Evolutionary conservation across 208 protist genomes (phyloP).

Genomic region (Trypanosoma brucei): DNA sequence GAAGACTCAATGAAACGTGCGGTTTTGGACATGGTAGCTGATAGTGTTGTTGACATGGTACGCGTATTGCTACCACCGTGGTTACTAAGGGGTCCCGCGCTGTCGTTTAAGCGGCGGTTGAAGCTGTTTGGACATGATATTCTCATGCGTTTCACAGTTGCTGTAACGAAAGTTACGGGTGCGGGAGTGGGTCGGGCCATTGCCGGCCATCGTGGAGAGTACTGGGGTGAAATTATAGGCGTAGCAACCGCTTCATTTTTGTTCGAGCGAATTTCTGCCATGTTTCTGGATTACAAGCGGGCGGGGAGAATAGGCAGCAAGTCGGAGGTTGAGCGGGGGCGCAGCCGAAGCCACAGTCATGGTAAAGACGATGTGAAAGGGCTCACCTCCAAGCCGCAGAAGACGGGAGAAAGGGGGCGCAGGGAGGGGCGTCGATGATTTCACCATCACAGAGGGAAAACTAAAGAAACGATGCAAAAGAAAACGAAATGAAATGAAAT

Average conservation of each 20-base stretch:
- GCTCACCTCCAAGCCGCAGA: constrained; percentile 5
- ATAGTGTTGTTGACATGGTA: constrained; percentile 54
- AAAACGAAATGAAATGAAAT: too few species aligned
- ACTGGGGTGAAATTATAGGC: constrained; percentile 68
- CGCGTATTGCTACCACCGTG: background rate
- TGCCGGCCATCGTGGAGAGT: constrained; percentile 55
- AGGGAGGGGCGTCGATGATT: constrained; percentile 5
- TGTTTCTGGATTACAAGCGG: background rate
- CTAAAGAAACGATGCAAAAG: too few species aligned
- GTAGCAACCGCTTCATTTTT: constrained; percentile 26
- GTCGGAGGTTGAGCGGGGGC: constrained; percentile 1
- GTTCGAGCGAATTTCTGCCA: constrained; percentile 18
- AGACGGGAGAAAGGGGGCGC: background rate
- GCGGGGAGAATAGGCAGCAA: background rate
- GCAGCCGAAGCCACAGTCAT: constrained; percentile 9
- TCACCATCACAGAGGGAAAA: too few species aligned
- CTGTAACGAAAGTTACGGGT: constrained; percentile 31
- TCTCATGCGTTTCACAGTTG: constrained; percentile 33
- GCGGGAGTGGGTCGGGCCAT: constrained; percentile 45
- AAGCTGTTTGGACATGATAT: constrained; percentile 25
- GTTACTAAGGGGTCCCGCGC: background rate
- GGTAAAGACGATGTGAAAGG: constrained; percentile 2
- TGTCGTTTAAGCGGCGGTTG: constrained; percentile 13
- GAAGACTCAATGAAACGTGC: constrained; percentile 62
- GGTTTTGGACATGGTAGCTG: constrained; percentile 37